Evolutionary conservation across 176 grass and related monocot species (phyloP), one percentile per base, ranked within the genome.

Genomic region (Poa pratensis): DNA sequence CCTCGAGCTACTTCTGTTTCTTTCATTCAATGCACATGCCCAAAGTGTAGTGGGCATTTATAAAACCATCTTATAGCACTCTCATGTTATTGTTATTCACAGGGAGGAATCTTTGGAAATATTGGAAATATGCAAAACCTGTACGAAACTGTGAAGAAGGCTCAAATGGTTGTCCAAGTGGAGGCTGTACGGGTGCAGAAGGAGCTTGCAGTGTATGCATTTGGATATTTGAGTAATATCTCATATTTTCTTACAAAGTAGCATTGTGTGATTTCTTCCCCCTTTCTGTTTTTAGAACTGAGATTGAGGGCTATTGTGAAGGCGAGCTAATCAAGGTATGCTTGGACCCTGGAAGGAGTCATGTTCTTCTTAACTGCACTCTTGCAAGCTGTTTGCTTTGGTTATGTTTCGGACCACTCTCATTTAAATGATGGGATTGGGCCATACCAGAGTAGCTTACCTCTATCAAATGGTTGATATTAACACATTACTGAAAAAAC

Each of bases 121-220:
- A 96, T 99, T 19, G 94, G 97, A 78, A 99, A 96, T 63, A 96
- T 96, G 97, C 97, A 99, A 94, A 99, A 99, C 92, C 82, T 99
- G 34, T 99, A 91, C 26, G 97, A 99, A 81, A 99, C 94, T 64
- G 90, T 96, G 82, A 99, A 96, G 88, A 99, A 99, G 89, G 97
- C 97, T 5, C 97, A 99, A 84, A 96, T 92, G 97, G 94, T 99
- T 52, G 93, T 99, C 58, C 97, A 99, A 96, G 97, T 96, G 68
- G 94, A 99, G 84, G 97, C 97, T 69, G 97, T 99, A 40, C 84
- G 93, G 59, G 91, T 99, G 75, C 97, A 99, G 79, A 96, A 99
- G 82, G 97, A 99, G 77, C 97, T 99, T 88, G 97, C 92, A 62
- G 97, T 82, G 97, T 99, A 99, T 86, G 90, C 53, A 54, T 83